Evolutionary conservation across 768 basidiomycete genomes (phyloP).

Genomic region (Mycena latifolia): DNA sequence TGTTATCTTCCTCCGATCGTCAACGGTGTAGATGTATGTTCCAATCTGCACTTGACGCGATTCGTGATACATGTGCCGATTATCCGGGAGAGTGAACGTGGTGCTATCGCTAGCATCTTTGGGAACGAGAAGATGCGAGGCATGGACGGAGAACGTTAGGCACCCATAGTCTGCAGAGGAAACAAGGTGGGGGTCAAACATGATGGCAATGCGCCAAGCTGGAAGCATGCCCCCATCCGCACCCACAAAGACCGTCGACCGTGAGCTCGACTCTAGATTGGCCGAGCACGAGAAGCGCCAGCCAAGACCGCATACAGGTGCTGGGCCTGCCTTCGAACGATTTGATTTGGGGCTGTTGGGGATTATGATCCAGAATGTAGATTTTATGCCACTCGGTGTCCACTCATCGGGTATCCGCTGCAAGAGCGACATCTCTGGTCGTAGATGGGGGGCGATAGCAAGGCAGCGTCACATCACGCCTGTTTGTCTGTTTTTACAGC

Average conservation of each 20-base stretch:
- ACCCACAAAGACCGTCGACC: background rate
- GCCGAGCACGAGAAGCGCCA: slow-evolving; percentile 22
- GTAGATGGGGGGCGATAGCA: too few relatives aligned
- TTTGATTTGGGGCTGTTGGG: background rate
- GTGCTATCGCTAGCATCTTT: slow-evolving; percentile 1
- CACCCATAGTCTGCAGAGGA: slow-evolving; percentile 11
- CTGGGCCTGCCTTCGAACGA: background rate
- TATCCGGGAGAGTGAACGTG: slow-evolving; percentile 6
- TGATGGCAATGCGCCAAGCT: slow-evolving; percentile 3
- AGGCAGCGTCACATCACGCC: too few relatives aligned
- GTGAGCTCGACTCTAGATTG: background rate
- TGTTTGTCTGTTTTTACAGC: too few relatives aligned
- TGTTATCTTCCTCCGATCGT: background rate
- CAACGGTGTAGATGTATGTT: background rate
- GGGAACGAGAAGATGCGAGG: background rate
- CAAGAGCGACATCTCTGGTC: too few relatives aligned
- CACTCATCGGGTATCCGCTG: background rate
- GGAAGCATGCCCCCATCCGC: background rate
- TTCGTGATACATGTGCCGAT: too few relatives aligned
- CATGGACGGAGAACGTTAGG: slow-evolving; percentile 9
- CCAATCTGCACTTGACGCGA: background rate
- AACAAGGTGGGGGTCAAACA: slow-evolving; percentile 19
- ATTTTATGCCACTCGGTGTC: background rate
- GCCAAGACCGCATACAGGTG: slow-evolving; percentile 16
- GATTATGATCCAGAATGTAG: background rate